Evolutionary conservation across 78 protist genomes (phyloP).

Genomic region (Capsaspora owczarzaki): DNA sequence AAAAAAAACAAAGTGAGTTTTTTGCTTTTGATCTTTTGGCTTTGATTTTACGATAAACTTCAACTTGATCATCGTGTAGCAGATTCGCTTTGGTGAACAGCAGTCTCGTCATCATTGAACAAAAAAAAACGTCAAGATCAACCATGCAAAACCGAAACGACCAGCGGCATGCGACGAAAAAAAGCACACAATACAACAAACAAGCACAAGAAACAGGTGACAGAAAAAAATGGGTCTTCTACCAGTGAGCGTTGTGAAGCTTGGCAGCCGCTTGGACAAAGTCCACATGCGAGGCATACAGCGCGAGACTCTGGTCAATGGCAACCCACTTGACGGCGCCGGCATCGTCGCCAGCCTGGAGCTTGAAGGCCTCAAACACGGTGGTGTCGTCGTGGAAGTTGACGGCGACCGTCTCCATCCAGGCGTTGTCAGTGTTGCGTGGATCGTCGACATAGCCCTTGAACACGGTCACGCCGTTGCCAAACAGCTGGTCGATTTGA

Average conservation of each 20-base stretch:
- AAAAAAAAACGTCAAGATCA: too few relatives aligned
- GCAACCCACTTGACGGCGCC: neutral
- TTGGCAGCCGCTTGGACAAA: neutral
- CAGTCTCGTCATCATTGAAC: too few relatives aligned
- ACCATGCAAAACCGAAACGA: too few relatives aligned
- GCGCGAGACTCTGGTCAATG: neutral
- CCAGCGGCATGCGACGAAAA: too few relatives aligned
- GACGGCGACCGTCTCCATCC: conserved; percentile 50
- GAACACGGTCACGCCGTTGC: neutral
- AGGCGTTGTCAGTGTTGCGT: conserved; percentile 33
- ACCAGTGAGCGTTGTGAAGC: neutral
- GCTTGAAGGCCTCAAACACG: neutral
- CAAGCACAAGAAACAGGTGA: too few relatives aligned
- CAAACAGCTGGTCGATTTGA: neutral
- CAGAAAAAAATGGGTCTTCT: too few relatives aligned
- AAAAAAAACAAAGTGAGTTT: too few relatives aligned
- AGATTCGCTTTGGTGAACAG: too few relatives aligned
- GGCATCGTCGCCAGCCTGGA: conserved; percentile 21
- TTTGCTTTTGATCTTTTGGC: too few relatives aligned
- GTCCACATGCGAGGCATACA: conserved; percentile 13
- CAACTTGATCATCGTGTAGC: too few relatives aligned
- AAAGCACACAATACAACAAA: too few relatives aligned
- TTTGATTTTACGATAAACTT: too few relatives aligned
- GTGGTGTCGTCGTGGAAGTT: conserved; percentile 21
- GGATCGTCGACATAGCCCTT: conserved; percentile 51